phyloP scores from a whole-genome alignment of 2,329 filamentous ascomycete species.

The Monilinia laxa region DNA sequence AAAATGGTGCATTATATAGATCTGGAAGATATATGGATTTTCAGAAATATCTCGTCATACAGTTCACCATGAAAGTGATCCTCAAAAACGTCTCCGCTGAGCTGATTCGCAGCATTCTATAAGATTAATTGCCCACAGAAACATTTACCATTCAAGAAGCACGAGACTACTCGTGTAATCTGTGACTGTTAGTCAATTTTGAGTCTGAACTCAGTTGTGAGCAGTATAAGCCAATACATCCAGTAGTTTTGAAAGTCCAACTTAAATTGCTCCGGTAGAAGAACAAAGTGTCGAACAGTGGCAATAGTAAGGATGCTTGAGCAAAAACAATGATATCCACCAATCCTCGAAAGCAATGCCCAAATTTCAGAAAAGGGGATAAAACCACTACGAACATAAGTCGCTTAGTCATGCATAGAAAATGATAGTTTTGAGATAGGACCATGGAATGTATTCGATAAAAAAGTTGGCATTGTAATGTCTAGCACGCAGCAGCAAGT shows the following conservation, averaged over 20 bases:
- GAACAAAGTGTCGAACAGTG: background rate
- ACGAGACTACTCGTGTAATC: background rate
- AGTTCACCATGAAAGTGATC: background rate
- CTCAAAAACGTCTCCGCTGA: background rate
- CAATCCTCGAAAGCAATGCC: background rate
- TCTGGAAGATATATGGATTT: background rate
- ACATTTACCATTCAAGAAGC: background rate
- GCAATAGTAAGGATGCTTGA: background rate
- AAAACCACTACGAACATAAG: background rate
- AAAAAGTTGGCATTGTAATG: conserved; percentile 11
- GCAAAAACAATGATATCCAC: background rate
- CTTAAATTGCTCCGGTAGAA: background rate
- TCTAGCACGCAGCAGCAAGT: conserved; percentile 13
- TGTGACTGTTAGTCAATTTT: background rate
- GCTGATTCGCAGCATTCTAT: background rate
- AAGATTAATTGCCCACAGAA: background rate
- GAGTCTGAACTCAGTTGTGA: background rate
- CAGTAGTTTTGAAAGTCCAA: background rate
- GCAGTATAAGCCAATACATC: background rate
- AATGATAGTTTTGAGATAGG: background rate
- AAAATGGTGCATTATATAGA: no score
- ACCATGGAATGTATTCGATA: background rate
- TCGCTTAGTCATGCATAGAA: background rate
- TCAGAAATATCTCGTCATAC: background rate
- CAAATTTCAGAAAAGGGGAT: background rate